These are phyloP conservation scores for Exophiala sp. DNA, from an alignment of 2,329 filamentous ascomycete genomes.

Conservation along the genomic window DNA sequence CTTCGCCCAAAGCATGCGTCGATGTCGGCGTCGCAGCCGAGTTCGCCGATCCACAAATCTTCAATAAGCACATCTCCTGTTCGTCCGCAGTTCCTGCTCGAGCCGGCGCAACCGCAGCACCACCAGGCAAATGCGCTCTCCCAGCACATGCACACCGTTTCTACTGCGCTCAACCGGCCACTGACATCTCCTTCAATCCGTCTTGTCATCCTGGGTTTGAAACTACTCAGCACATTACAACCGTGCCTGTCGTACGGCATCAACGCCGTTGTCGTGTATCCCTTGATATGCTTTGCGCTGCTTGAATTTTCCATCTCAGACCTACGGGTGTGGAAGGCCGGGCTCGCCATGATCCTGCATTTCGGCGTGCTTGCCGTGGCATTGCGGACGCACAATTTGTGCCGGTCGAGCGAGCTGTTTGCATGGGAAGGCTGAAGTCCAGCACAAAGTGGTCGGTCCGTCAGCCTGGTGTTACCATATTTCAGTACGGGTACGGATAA, in stretches of 20 bases:
- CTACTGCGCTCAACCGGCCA: neutral
- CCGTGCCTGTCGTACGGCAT: constrained; percentile 24
- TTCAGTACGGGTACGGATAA: no score
- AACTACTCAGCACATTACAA: constrained; percentile 24
- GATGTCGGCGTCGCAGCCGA: constrained; percentile 6
- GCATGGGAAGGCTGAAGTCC: neutral
- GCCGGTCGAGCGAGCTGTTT: constrained; percentile 4
- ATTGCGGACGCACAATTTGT: constrained; percentile 14
- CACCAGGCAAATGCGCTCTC: neutral
- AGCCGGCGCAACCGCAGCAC: constrained; percentile 8
- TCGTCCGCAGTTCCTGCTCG: constrained; percentile 23
- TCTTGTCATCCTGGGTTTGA: constrained; percentile 20
- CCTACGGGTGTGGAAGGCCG: constrained; percentile 22
- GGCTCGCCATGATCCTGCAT: constrained; percentile 15
- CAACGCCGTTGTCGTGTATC: constrained; percentile 25
- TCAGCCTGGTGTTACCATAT: no score
- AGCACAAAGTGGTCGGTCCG: no score
- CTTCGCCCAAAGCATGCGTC: constrained; percentile 11
- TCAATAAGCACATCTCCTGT: constrained; percentile 8
- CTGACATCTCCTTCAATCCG: constrained; percentile 13
- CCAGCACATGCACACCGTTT: neutral
- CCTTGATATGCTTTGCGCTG: constrained; percentile 20
- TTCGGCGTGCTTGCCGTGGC: constrained; percentile 16
- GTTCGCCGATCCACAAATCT: constrained; percentile 9
- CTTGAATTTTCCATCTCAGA: constrained; percentile 22